Conservation (phyloP, 176 grass and related monocot genomes). For the Oryza rufipogon region DNA sequence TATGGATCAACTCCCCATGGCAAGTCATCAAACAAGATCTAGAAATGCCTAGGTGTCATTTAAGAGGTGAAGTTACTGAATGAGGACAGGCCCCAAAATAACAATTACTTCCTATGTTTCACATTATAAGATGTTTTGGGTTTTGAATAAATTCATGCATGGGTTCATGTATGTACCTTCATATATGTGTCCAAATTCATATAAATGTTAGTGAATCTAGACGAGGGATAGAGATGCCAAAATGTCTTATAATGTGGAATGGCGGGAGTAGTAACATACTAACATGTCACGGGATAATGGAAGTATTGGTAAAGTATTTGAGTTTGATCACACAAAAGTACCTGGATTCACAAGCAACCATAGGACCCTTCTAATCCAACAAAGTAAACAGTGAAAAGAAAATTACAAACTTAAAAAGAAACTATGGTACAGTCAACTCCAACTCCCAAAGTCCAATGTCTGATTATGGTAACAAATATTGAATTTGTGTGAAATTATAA, state of each 20-base stretch:
- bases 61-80: background rate
- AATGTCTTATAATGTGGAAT: too few relatives aligned
- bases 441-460: background rate
- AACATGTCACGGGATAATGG: background rate
- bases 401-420: slow-evolving; percentile 6
- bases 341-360: background rate
- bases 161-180: too few relatives aligned
- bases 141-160: too few relatives aligned
- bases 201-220: too few relatives aligned
- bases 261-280: too few relatives aligned
- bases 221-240: too few relatives aligned
- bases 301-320: slow-evolving; percentile 19
- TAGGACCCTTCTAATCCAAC: slow-evolving; percentile 7
- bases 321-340: slow-evolving; percentile 20
- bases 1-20: background rate
- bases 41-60: slow-evolving; percentile 8
- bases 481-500: background rate
- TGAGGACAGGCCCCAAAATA: background rate
- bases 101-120: background rate
- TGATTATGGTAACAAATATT: slow-evolving; percentile 29
- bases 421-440: background rate
- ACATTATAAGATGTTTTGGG: too few relatives aligned
- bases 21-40: slow-evolving; percentile 13
- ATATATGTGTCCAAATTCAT: too few relatives aligned
- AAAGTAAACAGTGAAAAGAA: background rate